Evolutionary conservation across 441 rosid genomes (phyloP), one percentile per base, ranked within the genome.

Genomic region (Melastoma candidum): DNA sequence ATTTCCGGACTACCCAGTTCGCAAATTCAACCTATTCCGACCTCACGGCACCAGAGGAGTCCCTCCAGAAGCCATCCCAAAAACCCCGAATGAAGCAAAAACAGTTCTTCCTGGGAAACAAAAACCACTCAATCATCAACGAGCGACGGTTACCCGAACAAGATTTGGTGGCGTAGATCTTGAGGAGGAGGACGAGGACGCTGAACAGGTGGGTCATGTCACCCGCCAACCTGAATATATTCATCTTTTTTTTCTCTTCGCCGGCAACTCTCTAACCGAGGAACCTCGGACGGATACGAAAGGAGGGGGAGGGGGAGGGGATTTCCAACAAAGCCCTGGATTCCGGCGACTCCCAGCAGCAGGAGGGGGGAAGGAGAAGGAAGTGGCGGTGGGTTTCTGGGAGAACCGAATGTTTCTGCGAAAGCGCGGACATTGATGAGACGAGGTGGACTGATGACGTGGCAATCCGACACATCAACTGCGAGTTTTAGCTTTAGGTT

Each of bases 161-260:
- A 2, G 98, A 83, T 59, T 83, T 87, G 59, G 96, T 90, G 53
- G 96, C 93, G 74, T 90, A 87, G 60, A 90, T 90, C 78, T 90
- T 90, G 78, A 87, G 98, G 62, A 90, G 93, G 58, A 90, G 87
- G 60, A 90, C 84, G 26, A 90, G 69, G 59, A 87, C 76, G 54
- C 93, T 87, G 62, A 77, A 76, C 73, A 90, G 71, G 75, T 90
- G 98, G 71, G 93, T 83, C 96, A 85, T 85, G 64, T 90, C 97
- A 4, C 97, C 97, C 11, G 84, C 81, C 63, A 90, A 83, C 69
- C 98, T 77, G 73, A 90, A 87, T 66, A 90, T 79, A 71, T 90
- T 87, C 98, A 90, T 87, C 53, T 53, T 41, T 48, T 26, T 45
- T 29, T 14, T 11, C 4, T 22, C 25, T 58, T 22, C 36, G 25